These are phyloP conservation scores for Aphanoascus verrucosus DNA, from an alignment of 2,329 filamentous ascomycete species.

Conservation along the genomic window DNA sequence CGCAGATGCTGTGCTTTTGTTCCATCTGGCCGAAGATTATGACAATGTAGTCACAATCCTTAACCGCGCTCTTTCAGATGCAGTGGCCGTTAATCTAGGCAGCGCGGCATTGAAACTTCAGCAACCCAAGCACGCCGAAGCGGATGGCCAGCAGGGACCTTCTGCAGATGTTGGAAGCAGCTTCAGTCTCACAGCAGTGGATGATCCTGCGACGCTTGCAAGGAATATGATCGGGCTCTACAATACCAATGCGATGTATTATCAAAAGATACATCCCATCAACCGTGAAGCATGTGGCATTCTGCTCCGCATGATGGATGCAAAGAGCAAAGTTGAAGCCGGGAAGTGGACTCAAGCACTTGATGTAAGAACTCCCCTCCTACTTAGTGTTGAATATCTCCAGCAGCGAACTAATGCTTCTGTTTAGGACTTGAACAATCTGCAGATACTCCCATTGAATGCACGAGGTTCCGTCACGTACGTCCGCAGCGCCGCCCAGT, in stretches of 20 bases:
- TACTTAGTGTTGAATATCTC: neutral
- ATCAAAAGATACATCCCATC: constrained; percentile 46
- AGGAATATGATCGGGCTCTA: constrained; percentile 54
- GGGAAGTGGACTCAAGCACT: constrained; percentile 52
- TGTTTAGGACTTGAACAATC: constrained; percentile 55
- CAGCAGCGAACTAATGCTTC: constrained; percentile 15
- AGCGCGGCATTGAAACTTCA: constrained; percentile 68
- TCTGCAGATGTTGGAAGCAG: constrained; percentile 34
- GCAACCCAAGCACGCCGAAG: constrained; percentile 62
- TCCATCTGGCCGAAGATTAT: constrained; percentile 89
- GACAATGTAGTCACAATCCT: constrained; percentile 87
- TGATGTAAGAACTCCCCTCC: constrained; percentile 45
- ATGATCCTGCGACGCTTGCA: constrained; percentile 55
- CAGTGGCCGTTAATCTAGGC: constrained; percentile 64
- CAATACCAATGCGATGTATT: constrained; percentile 49
- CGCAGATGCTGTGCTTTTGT: constrained; percentile 86
- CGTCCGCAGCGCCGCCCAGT: constrained; percentile 70
- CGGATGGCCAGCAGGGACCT: constrained; percentile 39
- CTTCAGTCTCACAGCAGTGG: constrained; percentile 54
- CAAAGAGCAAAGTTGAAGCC: constrained; percentile 49
- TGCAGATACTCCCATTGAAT: constrained; percentile 70
- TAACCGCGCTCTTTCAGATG: constrained; percentile 81
- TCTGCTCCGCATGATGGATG: constrained; percentile 50
- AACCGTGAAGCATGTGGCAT: constrained; percentile 51
- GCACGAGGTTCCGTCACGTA: constrained; percentile 62